Evolutionary conservation across 2,329 filamentous ascomycete genomes (phyloP).

Genomic region (Onygenales sp.): DNA sequence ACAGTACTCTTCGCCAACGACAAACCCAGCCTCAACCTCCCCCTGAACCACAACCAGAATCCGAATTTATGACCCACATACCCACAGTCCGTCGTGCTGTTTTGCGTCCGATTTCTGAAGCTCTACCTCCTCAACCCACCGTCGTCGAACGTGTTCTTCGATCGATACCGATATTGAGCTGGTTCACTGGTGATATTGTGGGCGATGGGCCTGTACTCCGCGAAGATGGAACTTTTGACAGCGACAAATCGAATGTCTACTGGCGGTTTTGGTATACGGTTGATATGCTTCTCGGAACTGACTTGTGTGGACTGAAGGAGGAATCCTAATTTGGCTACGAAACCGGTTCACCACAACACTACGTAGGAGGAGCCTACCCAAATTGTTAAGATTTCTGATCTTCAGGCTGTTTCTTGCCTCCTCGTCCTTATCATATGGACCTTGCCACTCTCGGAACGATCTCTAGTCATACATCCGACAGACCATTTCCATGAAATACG

Average conservation of each 20-base stretch:
- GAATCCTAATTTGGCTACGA: constrained; percentile 26
- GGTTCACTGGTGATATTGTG: constrained; percentile 53
- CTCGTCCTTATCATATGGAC: no score
- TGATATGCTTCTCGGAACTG: constrained; percentile 48
- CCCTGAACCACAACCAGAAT: constrained; percentile 20
- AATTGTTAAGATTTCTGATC: no score
- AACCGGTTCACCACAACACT: background rate
- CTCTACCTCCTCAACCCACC: constrained; percentile 59
- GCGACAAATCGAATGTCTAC: constrained; percentile 51
- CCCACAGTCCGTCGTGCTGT: constrained; percentile 56
- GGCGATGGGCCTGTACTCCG: constrained; percentile 36
- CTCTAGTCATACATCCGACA: no score
- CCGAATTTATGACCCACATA: constrained; percentile 47
- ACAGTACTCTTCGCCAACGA: constrained; percentile 20
- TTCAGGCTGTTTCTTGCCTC: no score
- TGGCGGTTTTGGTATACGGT: constrained; percentile 52
- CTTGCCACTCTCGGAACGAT: no score
- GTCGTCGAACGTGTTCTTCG: constrained; percentile 54
- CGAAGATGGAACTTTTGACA: constrained; percentile 54
- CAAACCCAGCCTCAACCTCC: constrained; percentile 10
- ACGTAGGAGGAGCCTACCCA: no score
- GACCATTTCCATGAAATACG: no score
- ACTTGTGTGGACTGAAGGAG: constrained; percentile 51
- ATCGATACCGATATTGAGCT: constrained; percentile 59
- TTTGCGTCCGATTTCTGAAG: constrained; percentile 60